Conservation (phyloP, 129 eudicot species). For the Saposhnikovia divaricata region DNA sequence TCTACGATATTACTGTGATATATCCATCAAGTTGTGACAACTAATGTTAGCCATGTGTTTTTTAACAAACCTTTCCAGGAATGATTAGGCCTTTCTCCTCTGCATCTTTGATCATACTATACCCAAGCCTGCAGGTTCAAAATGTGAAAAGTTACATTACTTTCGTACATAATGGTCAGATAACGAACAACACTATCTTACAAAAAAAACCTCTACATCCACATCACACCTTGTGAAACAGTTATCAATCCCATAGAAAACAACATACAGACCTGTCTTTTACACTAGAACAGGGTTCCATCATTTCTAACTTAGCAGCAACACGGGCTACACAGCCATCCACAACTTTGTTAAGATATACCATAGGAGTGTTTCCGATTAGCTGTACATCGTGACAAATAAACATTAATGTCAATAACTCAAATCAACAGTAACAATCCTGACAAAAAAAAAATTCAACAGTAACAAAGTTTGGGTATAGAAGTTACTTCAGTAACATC, state of each 20-base stretch:
- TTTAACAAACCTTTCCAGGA: conserved; percentile 54
- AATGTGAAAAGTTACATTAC: not conserved
- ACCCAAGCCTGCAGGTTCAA: conserved; percentile 37
- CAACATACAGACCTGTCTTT: conserved; percentile 45
- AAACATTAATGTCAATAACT: not conserved
- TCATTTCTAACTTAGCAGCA: conserved; percentile 60
- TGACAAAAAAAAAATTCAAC: not conserved
- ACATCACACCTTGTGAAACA: not conserved
- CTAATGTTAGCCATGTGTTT: not conserved
- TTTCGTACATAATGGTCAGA: not conserved
- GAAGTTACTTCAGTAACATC: conserved; percentile 57
- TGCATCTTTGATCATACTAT: conserved; percentile 67
- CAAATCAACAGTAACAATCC: not conserved
- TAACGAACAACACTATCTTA: not conserved
- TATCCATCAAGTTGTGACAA: not conserved
- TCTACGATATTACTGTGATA: not conserved
- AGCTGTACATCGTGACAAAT: conserved; percentile 29
- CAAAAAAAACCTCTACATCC: not conserved
- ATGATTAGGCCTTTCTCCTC: conserved; percentile 67
- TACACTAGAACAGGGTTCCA: conserved; percentile 72
- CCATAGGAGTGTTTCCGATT: conserved; percentile 69
- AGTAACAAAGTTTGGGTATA: conserved; percentile 5
- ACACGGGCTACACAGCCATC: conserved; percentile 60
- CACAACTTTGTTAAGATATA: conserved; percentile 52
- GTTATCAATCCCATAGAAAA: not conserved